Evolutionary conservation across 495 filamentous ascomycete genomes (phyloP).

Genomic region (Aspergillus wentii): DNA sequence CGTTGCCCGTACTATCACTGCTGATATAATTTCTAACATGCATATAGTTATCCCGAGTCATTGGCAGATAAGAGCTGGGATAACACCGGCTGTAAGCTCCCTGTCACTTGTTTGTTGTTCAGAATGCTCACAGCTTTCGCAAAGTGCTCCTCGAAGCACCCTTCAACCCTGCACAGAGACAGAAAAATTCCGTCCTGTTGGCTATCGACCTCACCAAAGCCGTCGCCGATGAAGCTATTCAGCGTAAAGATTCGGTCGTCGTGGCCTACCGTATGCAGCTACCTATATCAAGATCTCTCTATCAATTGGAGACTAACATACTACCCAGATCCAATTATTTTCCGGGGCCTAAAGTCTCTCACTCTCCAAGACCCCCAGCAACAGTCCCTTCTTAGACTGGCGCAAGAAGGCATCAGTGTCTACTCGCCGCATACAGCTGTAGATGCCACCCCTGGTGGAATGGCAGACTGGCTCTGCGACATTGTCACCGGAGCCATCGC

Average conservation of each 20-base stretch:
- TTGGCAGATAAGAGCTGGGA: conserved; percentile 90
- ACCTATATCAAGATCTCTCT: neutral
- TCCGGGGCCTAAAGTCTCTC: conserved; percentile 81
- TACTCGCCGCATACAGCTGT: conserved; percentile 95
- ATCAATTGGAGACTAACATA: no score
- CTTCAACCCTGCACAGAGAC: conserved; percentile 48
- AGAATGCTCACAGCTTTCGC: conserved; percentile 5
- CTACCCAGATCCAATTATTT: conserved; percentile 87
- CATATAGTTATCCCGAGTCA: conserved; percentile 73
- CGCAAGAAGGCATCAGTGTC: conserved; percentile 86
- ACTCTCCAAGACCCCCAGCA: conserved; percentile 84
- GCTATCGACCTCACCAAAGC: conserved; percentile 86
- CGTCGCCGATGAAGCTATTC: conserved; percentile 90
- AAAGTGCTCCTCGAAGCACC: conserved; percentile 76
- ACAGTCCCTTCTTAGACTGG: conserved; percentile 72
- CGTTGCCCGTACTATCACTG: neutral
- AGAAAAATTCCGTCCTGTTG: conserved; percentile 74
- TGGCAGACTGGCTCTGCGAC: conserved; percentile 94
- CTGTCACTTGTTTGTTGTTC: neutral
- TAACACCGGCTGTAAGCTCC: conserved; percentile 73
- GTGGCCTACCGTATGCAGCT: conserved; percentile 75
- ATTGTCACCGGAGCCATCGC: conserved; percentile 58
- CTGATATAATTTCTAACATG: conserved; percentile 15
- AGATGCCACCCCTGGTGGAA: conserved; percentile 79
- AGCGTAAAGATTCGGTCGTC: conserved; percentile 67